A percentile compares a stretch with the other conserved stretches of the same genome.
Evolutionary conservation across 192 early-diverging fungal species (phyloP).

Genomic region (Umbelopsis sp.): DNA sequence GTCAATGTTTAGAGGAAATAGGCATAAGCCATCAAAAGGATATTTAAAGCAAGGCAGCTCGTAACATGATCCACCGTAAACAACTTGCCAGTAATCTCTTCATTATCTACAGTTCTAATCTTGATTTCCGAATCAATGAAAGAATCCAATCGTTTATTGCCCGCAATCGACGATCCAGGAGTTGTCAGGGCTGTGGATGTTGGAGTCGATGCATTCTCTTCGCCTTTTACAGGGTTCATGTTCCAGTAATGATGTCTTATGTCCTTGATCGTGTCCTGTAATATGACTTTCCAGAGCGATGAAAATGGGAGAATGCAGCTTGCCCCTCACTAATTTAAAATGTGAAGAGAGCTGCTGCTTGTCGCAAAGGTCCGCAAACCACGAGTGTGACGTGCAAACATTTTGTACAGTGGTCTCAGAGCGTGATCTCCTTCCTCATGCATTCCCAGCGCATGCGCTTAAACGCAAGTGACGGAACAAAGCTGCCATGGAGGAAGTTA

Average conservation of each 20-base stretch:
- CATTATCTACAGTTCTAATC: conserved; percentile 49
- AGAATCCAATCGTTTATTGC: conserved; percentile 43
- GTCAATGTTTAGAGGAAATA: background rate
- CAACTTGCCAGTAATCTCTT: conserved; percentile 56
- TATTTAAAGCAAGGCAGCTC: conserved; percentile 67
- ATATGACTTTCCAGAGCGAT: background rate
- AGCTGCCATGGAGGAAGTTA: conserved; percentile 72
- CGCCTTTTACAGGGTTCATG: conserved; percentile 4
- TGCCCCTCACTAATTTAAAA: background rate
- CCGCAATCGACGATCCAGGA: conserved; percentile 12
- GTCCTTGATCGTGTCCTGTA: background rate
- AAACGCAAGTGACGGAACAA: conserved; percentile 13
- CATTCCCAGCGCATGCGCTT: background rate
- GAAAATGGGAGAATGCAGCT: background rate
- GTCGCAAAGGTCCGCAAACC: background rate
- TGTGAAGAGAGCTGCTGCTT: background rate
- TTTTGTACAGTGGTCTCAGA: background rate
- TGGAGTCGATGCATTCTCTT: background rate
- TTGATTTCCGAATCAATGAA: conserved; percentile 49
- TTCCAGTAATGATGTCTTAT: background rate
- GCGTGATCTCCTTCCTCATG: background rate
- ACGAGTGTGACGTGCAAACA: conserved; percentile 14
- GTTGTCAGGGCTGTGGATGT: background rate
- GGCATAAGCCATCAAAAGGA: conserved; percentile 43
- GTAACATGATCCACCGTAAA: conserved; percentile 60